These are phyloP conservation scores for Apophysomyces variabilis DNA, from an alignment of 371 early-diverging fungal species.

Conservation along the genomic window DNA sequence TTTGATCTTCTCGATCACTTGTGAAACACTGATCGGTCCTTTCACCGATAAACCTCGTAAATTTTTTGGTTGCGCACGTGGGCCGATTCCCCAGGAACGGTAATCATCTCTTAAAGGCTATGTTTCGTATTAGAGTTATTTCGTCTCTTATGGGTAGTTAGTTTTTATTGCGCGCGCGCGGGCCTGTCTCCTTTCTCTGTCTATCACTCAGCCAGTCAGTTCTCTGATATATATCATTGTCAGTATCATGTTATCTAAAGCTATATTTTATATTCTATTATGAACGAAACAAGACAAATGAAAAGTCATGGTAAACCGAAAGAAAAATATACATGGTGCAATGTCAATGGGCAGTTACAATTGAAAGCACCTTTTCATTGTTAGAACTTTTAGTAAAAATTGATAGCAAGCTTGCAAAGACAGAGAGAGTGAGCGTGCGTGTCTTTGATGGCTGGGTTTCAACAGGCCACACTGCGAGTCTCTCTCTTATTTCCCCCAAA, in stretches of 20 bases:
- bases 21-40: conserved; percentile 12
- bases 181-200: no score
- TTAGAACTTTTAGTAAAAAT: not conserved
- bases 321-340: not conserved
- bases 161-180: not conserved
- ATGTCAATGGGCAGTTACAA: conserved; percentile 8
- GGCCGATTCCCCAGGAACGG: conserved; percentile 8
- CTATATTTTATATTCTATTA: not conserved
- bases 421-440: not conserved
- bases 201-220: no score
- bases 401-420: not conserved
- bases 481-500: no score
- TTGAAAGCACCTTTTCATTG: conserved; percentile 4
- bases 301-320: not conserved
- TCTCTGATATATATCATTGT: not conserved
- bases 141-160: not conserved
- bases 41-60: conserved; percentile 2
- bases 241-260: not conserved
- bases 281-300: not conserved
- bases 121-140: not conserved
- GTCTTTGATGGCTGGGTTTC: conserved; percentile 7
- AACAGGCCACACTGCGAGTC: not conserved
- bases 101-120: not conserved
- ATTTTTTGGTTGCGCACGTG: conserved; percentile 5
- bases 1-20: conserved; percentile 9